phyloP scores from a whole-genome alignment of 2,329 filamentous ascomycete genomes.

The Diaporthe sp. region DNA sequence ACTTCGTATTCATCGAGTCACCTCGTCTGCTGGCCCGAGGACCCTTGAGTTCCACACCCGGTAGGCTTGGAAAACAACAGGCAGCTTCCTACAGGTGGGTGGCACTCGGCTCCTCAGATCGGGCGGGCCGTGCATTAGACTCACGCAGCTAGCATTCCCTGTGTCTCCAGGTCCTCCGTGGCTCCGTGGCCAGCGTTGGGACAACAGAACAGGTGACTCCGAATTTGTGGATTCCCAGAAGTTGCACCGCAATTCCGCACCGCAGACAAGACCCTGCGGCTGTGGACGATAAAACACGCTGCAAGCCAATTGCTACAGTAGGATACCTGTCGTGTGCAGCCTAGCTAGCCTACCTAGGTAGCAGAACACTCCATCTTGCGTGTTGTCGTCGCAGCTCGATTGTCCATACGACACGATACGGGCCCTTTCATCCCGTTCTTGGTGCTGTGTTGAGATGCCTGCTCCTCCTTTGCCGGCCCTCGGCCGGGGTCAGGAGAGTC shows the following conservation, averaged over 20 bases:
- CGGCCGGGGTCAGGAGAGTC: neutral
- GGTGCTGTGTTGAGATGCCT: neutral
- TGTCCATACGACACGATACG: neutral
- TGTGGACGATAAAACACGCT: neutral
- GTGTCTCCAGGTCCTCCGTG: slow-evolving; percentile 11
- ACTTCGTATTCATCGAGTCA: slow-evolving; percentile 39
- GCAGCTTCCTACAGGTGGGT: slow-evolving; percentile 6
- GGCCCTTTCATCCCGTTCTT: neutral
- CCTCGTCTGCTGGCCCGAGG: slow-evolving; percentile 13
- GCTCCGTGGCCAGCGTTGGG: slow-evolving; percentile 30
- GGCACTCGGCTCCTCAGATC: slow-evolving; percentile 23
- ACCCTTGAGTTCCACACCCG: slow-evolving; percentile 24
- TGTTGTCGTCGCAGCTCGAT: neutral
- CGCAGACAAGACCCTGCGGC: neutral
- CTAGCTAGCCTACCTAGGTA: neutral
- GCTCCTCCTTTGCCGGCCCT: neutral
- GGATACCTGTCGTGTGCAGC: neutral
- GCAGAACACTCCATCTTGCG: neutral
- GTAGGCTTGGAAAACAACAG: neutral
- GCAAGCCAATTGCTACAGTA: neutral
- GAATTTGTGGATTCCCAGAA: neutral
- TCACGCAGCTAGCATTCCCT: slow-evolving; percentile 36
- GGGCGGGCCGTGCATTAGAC: slow-evolving; percentile 39
- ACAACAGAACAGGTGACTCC: slow-evolving; percentile 2
- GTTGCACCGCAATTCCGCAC: neutral